Evolutionary conservation across 495 filamentous ascomycete genomes (phyloP).

Genomic region (Pyrenula aspistea): DNA sequence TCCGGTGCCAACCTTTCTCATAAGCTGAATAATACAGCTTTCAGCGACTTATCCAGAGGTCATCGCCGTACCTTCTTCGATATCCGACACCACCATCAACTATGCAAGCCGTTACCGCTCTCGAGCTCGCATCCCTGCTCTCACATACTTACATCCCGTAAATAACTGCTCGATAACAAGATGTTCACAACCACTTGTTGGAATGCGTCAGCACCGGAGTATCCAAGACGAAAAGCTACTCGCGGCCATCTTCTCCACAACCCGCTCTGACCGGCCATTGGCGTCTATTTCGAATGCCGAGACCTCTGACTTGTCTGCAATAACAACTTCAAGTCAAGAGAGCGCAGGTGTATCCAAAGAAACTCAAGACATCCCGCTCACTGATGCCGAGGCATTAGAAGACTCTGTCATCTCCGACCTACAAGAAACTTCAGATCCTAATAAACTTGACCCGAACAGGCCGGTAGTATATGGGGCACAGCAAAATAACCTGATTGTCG

Average conservation of each 20-base stretch:
- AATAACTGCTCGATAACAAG: slow-evolving; percentile 96
- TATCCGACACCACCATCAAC: slow-evolving; percentile 93
- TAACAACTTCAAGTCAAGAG: slow-evolving; percentile 36
- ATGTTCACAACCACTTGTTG: slow-evolving; percentile 85
- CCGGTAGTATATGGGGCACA: slow-evolving; percentile 81
- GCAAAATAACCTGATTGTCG: slow-evolving; percentile 89
- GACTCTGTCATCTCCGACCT: slow-evolving; percentile 49
- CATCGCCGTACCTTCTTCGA: slow-evolving; percentile 69
- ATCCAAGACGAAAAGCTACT: slow-evolving; percentile 94
- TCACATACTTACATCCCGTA: slow-evolving; percentile 88
- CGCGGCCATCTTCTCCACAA: slow-evolving; percentile 82
- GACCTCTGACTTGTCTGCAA: slow-evolving; percentile 19
- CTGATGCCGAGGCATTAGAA: slow-evolving; percentile 54
- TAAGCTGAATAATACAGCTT: slow-evolving; percentile 45
- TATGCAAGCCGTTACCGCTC: slow-evolving; percentile 88
- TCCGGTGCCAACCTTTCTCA: slow-evolving; percentile 2
- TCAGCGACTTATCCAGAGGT: slow-evolving; percentile 90
- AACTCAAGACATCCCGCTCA: slow-evolving; percentile 26
- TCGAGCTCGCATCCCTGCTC: slow-evolving; percentile 69
- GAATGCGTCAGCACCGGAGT: slow-evolving; percentile 76
- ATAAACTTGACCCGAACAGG: slow-evolving; percentile 12
- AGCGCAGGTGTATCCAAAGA: slow-evolving; percentile 30
- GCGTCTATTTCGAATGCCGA: slow-evolving; percentile 32
- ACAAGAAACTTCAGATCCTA: slow-evolving; percentile 26
- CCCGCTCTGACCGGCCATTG: slow-evolving; percentile 34